Base-by-base conservation (phyloP, 768 basidiomycete species). In the Tephrocybe rancida region DNA sequence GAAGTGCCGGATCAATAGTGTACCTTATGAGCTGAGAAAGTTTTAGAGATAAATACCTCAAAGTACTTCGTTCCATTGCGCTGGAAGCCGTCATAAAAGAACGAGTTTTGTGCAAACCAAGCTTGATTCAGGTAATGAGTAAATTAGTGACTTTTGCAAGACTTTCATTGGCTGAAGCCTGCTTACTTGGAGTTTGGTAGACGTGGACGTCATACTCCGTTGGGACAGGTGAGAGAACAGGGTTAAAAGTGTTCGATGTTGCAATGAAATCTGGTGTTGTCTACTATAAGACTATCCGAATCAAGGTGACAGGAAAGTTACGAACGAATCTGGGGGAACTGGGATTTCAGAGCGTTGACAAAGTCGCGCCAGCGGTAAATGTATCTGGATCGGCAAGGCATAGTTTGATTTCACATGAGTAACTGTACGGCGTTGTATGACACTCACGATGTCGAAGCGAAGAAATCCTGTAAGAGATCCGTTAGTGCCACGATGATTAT, bases 31-130 rank as follows among this genome's bases (percentile, higher is more conserved):
- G 19, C 10, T 26, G 44, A 43, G 21, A 13, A 45, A 43, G 26
- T 19, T 9, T 19, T 34, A 18, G 14, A 39, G 21, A 18, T 11
- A 3, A 43, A 32, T 21, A 52, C 58, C 47, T 82, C 77, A 50
- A 85, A 82, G 66, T 81, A 85, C 25, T 64, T 73, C 4, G 79
- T 80, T 4, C 75, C 79, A 52, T 84, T 67, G 16, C 83, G 81
- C 78, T 59, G 44, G 49, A 72, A 67, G 3, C 58, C 60, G 50
- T 72, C 72, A 42, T 70, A 72, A 54, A 67, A 65, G 56, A 69
- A 68, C 5, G 72, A 70, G 49, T 72, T 72, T 44, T 68, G 60
- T 13, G 72, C 67, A 39, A 73, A 70, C 70, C 70, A 73, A 18
- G 61, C 70, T 72, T 43, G 24, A 25, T 30, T 22, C 26, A n/a